phyloP scores from a whole-genome alignment of 176 grass and related monocot species.

The Cymbopogon citratus region DNA sequence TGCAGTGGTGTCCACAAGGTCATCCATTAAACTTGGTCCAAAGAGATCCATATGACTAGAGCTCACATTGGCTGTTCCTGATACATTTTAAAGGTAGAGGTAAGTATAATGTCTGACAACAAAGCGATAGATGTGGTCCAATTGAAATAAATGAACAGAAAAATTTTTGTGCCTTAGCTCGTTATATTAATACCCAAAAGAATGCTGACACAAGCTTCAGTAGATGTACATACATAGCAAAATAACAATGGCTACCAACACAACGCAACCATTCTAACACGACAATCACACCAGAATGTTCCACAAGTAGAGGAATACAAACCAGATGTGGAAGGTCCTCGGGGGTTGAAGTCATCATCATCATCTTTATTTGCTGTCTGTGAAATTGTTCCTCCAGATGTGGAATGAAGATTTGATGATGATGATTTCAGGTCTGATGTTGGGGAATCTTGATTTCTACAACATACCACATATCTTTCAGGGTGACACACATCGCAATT shows the following conservation, averaged over 20 bases:
- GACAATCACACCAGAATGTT: neutral
- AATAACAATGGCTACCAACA: conserved; percentile 7
- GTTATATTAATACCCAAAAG: neutral
- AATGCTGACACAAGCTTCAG: neutral
- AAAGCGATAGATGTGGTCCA: neutral
- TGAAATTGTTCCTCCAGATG: conserved; percentile 9
- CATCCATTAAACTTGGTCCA: conserved; percentile 49
- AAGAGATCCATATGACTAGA: conserved; percentile 43
- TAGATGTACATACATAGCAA: neutral
- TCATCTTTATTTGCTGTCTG: conserved; percentile 31
- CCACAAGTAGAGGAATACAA: neutral
- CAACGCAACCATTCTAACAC: neutral
- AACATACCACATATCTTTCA: neutral
- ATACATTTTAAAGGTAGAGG: conserved; percentile 1
- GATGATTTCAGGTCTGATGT: neutral
- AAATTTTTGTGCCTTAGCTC: neutral
- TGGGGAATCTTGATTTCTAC: conserved; percentile 9
- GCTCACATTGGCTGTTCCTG: conserved; percentile 30
- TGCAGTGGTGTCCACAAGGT: conserved; percentile 21
- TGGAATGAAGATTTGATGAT: neutral
- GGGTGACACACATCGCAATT: neutral
- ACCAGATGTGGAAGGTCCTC: conserved; percentile 42
- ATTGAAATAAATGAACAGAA: conserved; percentile 3
- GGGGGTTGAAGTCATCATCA: conserved; percentile 65
- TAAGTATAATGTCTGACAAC: neutral